Evolutionary conservation across 495 filamentous ascomycete species (phyloP), one percentile per base, ranked within the genome.

Genomic region (Neurospora sp.): DNA sequence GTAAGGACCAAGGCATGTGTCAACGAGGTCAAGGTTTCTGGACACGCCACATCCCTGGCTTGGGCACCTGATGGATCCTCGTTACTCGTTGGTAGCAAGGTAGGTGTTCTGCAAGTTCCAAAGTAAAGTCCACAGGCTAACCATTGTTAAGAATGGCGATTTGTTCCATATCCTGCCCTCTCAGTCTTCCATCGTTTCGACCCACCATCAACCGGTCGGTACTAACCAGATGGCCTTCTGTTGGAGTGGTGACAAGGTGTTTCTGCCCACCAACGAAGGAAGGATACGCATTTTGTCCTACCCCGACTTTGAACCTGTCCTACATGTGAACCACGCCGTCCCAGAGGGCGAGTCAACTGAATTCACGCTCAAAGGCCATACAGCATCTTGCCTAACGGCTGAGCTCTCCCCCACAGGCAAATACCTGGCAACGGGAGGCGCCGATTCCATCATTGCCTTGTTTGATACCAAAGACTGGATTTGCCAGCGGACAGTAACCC

Each of bases 381-480:
- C 93, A 12, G 93, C 92, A 4, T 85, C 93, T 27, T 95, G 92
- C 76, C 85, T 92, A 72, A 87, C 90, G 11, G 84, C 92, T 46
- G 87, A 91, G 71, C 85, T 94, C 62, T 91, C 92, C 11, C 93
- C 94, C 2, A 91, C 88, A 23, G 93, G 90, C 41, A 87, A 89
- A 69, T 93, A 93, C 77, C 87, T 99, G 23, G 96, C 96, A 20
- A 90, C 95, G 4, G 96, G 95, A 49, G 95, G 93, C 10, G 91
- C 91, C 71, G 96, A 99, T 82, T 92, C 94, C 1, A 87, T 97
- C 18, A 92, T 98, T 70, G 87, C 92, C 7, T 87, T 98, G 18
- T 99, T 95, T 92, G 94, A 98, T 80, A 97, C 96, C 0, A 88
- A 87, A 40, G 92, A 96, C 78, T 98, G 94, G 94, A 91, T 96